Conservation (phyloP, 108 stramenopile species). For the Asterionellopsis glacialis region DNA sequence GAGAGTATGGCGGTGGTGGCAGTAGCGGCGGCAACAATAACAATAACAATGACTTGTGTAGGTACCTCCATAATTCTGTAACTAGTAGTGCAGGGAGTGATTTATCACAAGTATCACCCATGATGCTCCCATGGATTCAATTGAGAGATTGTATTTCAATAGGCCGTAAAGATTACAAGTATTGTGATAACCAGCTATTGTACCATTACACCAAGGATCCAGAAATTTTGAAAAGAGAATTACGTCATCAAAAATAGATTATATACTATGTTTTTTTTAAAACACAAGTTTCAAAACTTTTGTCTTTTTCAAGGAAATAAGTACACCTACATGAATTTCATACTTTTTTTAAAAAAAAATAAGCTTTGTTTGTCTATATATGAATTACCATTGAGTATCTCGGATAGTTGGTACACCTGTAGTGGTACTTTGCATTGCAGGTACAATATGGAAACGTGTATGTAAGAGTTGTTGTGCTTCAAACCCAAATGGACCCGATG, state of each 20-base stretch:
- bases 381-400: constrained; percentile 73
- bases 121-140: constrained; percentile 43
- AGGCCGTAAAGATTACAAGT: constrained; percentile 34
- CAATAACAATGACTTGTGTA: constrained; percentile 24
- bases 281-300: too few species aligned
- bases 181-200: constrained; percentile 33
- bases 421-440: constrained; percentile 72
- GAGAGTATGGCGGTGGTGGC: too few species aligned
- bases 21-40: constrained; percentile 24
- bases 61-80: constrained; percentile 15
- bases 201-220: constrained; percentile 54
- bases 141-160: constrained; percentile 32
- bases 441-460: constrained; percentile 75
- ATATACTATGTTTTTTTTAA: too few species aligned
- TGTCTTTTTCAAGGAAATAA: too few species aligned
- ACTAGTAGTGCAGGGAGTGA: constrained; percentile 19
- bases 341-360: too few species aligned
- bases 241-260: constrained; percentile 4
- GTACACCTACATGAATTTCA: too few species aligned
- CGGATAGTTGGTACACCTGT: constrained; percentile 71
- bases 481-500: constrained; percentile 10
- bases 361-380: background rate
- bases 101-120: constrained; percentile 23
- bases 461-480: constrained; percentile 33
- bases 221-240: constrained; percentile 18